Percentiles rank a stretch among this genome's conserved stretches.
These are phyloP conservation scores for Periconia sp. DNA, from an alignment of 2,329 filamentous ascomycete genomes.

Conservation along the genomic window DNA sequence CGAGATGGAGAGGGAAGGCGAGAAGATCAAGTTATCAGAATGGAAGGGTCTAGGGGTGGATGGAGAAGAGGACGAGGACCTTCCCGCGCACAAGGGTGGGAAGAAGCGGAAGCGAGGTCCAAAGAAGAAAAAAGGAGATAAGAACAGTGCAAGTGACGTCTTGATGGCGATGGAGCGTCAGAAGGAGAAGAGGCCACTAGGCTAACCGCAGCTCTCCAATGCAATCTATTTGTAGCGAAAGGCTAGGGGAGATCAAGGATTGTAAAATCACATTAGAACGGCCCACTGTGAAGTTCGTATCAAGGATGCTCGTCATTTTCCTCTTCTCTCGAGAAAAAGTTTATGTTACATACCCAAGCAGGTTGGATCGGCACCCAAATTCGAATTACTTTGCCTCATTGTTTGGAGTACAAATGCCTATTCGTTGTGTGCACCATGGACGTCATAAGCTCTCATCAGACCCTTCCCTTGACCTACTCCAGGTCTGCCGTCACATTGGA, in stretches of 20 bases:
- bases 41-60: slow-evolving; percentile 60
- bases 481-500: slow-evolving; percentile 85
- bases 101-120: slow-evolving; percentile 68
- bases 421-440: not conserved
- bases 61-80: slow-evolving; percentile 51
- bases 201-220: slow-evolving; percentile 1
- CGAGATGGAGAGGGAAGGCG: slow-evolving; percentile 65
- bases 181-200: slow-evolving; percentile 44
- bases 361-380: slow-evolving; percentile 13
- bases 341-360: slow-evolving; percentile 11
- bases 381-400: not conserved
- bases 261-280: too few relatives aligned
- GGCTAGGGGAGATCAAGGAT: not conserved
- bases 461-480: slow-evolving; percentile 46
- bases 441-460: not conserved
- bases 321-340: slow-evolving; percentile 2
- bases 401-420: not conserved
- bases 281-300: too few relatives aligned
- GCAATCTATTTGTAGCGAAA: not conserved
- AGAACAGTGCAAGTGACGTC: slow-evolving; percentile 78
- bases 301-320: not conserved
- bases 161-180: slow-evolving; percentile 73
- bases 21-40: slow-evolving; percentile 67
- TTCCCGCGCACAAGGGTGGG: slow-evolving; percentile 52
- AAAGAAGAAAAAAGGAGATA: slow-evolving; percentile 78